Base-by-base conservation (phyloP, 352 stramenopile species). In the Phytophthora aleatoria region DNA sequence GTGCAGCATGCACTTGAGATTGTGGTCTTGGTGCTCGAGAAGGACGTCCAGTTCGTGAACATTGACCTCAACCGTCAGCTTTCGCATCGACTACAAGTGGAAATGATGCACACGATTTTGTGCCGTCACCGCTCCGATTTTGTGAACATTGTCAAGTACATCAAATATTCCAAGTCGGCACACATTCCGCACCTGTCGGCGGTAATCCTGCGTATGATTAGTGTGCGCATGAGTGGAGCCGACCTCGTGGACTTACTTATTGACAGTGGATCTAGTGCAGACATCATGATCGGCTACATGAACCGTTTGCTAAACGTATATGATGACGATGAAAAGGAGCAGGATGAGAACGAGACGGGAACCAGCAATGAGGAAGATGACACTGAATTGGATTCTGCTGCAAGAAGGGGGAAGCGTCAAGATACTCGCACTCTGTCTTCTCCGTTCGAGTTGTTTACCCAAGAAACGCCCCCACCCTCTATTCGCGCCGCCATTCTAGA, bases 1-100 rank as follows among this genome's bases (percentile, higher is more conserved):
- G 87, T 94, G 42, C 76, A 89, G 57, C 81, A 91, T 60, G 80
- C 83, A 7, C 81, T 95, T 38, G 83, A 92, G 59, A 88, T 94
- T 44, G 57, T 95, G 27, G 70, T 92, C 5, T 69, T 92, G 5
- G 80, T 92, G 42, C 61, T 93, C 31, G 83, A 92, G 54, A 79
- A 85, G 8, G 87, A 95, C 38, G 66, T 74, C 3, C 63, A 76
- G 28, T 93, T 95, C 61, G 83, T 95, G 13, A 81, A 81, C 35
- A 71, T 74, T 1, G 70, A 89, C 27, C 52, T 84, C 5, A 79
- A 87, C 27, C 79, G 76, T 26, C 76, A 81, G 42, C 69, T 90
- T 42, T 81, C 73, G 44, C 73, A 81, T n/a, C 76, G 80, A 27
- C 58, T 90, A 15, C 85, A 92, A 59, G 75, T 93, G 12, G 85